Conservation (phyloP, 805 yeast genomes). For the Grigorovia yakushimaensis region DNA sequence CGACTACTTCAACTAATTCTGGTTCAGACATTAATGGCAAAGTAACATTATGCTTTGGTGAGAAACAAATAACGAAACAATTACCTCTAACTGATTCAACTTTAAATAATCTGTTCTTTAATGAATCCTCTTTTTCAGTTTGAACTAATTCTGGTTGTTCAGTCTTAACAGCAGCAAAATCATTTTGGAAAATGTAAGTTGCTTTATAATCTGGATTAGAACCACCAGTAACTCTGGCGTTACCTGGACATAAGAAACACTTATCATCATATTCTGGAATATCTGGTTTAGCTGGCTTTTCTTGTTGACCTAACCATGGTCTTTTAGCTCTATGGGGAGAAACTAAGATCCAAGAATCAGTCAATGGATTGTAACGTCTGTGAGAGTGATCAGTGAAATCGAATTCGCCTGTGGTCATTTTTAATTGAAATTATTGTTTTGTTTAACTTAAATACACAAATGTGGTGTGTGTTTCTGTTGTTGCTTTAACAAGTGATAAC, state of each 20-base stretch:
- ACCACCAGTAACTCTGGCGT: conserved; percentile 52
- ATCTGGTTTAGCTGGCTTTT: conserved; percentile 33
- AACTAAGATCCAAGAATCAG: conserved; percentile 59
- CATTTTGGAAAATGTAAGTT: conserved; percentile 57
- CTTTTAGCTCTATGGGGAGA: conserved; percentile 72
- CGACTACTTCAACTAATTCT: conserved; percentile 41
- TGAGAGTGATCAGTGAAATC: conserved; percentile 53
- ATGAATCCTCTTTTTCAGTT: conserved; percentile 10
- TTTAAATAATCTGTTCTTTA: conserved; percentile 39
- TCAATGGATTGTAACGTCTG: conserved; percentile 59
- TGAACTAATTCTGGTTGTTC: conserved; percentile 40
- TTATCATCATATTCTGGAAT: conserved; percentile 51
- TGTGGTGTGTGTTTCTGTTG: background rate
- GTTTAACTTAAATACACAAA: background rate
- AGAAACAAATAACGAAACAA: conserved; percentile 63
- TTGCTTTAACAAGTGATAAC: background rate
- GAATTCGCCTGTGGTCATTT: conserved; percentile 23
- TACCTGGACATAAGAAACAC: conserved; percentile 69
- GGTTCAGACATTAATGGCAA: conserved; percentile 46
- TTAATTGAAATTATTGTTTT: background rate
- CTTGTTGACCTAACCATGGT: conserved; percentile 76
- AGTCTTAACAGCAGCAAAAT: conserved; percentile 57
- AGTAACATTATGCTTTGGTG: conserved; percentile 59
- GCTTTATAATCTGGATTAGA: conserved; percentile 45
- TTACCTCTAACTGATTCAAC: conserved; percentile 55